These are phyloP conservation scores for Pythium folliculosum DNA, from an alignment of 352 stramenopile species.

Conservation along the genomic window DNA sequence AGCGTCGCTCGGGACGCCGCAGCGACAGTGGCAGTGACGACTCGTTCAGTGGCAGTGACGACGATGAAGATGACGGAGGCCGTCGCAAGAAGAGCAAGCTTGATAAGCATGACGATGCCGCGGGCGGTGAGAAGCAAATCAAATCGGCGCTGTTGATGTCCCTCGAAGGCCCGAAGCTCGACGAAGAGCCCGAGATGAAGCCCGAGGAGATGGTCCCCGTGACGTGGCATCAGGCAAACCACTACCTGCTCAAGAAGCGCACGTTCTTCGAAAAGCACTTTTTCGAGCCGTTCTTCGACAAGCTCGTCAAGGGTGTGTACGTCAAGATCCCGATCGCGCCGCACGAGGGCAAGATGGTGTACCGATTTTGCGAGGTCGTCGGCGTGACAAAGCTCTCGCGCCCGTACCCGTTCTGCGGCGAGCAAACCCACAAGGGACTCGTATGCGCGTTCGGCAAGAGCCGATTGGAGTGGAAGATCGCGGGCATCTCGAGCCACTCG, in stretches of 20 bases:
- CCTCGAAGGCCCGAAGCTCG: conserved; percentile 39
- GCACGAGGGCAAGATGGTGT: conserved; percentile 78
- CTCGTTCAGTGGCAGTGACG: conserved; percentile 40
- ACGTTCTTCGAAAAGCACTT: conserved; percentile 86
- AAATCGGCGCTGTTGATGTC: conserved; percentile 34
- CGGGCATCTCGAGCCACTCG: conserved; percentile 69
- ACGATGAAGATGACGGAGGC: conserved; percentile 34
- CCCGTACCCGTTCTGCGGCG: conserved; percentile 73
- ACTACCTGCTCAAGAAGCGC: conserved; percentile 76
- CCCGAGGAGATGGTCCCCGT: conserved; percentile 72
- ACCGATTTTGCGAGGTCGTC: conserved; percentile 83
- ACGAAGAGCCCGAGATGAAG: conserved; percentile 44
- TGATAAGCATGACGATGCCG: conserved; percentile 21
- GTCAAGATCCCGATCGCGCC: conserved; percentile 70
- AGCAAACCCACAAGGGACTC: conserved; percentile 68
- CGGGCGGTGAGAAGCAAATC: conserved; percentile 26
- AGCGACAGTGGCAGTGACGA: conserved; percentile 26
- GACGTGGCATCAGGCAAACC: conserved; percentile 74
- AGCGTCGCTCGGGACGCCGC: conserved; percentile 41
- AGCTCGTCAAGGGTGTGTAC: conserved; percentile 76
- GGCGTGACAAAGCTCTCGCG: conserved; percentile 58
- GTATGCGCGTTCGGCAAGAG: conserved; percentile 83
- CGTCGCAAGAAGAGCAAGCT: conserved; percentile 29
- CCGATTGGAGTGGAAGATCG: conserved; percentile 73
- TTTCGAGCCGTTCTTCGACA: conserved; percentile 85